Base-by-base conservation (phyloP, 176 grass and related monocot species). In the Stipa capillata region DNA sequence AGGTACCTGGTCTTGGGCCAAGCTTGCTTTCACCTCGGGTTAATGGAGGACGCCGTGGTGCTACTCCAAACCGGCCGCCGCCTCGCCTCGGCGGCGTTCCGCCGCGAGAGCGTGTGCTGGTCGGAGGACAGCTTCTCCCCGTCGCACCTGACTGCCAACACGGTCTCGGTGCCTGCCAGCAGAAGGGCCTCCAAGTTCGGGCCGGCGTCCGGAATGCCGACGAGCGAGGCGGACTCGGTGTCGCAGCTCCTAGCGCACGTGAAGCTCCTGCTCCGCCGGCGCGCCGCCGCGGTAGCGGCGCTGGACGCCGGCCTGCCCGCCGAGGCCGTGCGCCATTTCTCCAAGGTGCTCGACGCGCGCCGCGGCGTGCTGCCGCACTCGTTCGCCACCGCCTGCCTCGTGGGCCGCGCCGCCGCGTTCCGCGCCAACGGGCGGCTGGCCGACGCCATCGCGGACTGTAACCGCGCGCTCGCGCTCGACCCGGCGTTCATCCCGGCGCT, bases 401-500 rank as follows among this genome's bases (percentile, higher is more conserved):
- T 97, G 4, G 94, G 91, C 40, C 94, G 94, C 17, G 86, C 91
- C 8, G 79, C 89, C 10, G 91, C 94, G 20, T 83, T 85, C 79
- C 84, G 90, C 2, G 44, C 89, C 1, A 69, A 63, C 0, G 78
- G 89, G 8, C 84, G 89, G 0, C 58, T 79, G 2, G 86, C 91
- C 3, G 91, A 97, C 37, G 94, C 91, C 34, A 85, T 91, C 13
- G 87, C 91, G 0, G 94, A 93, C 65, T 93, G 88, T 76, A 97
- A 97, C 84, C 91, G 88, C 47, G 88, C 94, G 1, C 84, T 97
- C 1, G 85, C 94, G 16, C 75, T 97, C 0, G 91, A 93, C 58
- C 86, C 94, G 28, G 87, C 89, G 28, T 97, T 83, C 67, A 93
- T 97, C 74, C 91, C 94, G 16, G 94, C 94, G 72, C 87, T 93